A percentile compares a stretch with the other conserved stretches of the same genome.
phyloP scores from a whole-genome alignment of 805 yeast genomes.

The Yamadazyma scolyti region DNA sequence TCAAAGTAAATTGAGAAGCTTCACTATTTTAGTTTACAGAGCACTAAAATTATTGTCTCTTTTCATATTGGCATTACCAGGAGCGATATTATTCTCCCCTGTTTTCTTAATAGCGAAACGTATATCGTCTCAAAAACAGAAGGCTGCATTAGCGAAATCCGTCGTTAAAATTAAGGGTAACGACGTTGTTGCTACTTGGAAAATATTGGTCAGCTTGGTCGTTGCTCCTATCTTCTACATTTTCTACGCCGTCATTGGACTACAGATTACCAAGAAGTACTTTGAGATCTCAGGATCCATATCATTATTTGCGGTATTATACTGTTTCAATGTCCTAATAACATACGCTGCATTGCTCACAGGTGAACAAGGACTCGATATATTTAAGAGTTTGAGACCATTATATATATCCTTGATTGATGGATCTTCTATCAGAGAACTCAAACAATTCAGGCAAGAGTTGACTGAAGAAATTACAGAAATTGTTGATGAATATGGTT shows the following conservation, averaged over 20 bases:
- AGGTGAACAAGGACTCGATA: constrained; percentile 93
- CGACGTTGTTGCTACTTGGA: constrained; percentile 98
- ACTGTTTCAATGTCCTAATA: constrained; percentile 63
- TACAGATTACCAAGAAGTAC: constrained; percentile 25
- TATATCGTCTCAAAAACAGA: constrained; percentile 71
- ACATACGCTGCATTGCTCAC: constrained; percentile 88
- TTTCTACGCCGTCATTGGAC: constrained; percentile 67
- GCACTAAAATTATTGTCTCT: constrained; percentile 53
- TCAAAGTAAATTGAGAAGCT: constrained; percentile 43
- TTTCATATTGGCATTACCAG: constrained; percentile 74
- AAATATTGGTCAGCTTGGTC: constrained; percentile 83
- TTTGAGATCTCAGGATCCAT: constrained; percentile 20
- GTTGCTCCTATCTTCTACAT: constrained; percentile 84
- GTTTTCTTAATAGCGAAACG: constrained; percentile 75
- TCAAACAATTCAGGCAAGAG: constrained; percentile 58
- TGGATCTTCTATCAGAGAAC: constrained; percentile 51
- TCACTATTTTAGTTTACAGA: constrained; percentile 55
- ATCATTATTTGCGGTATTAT: constrained; percentile 43
- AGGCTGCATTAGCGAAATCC: constrained; percentile 77
- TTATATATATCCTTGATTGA: constrained; percentile 62
- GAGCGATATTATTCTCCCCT: constrained; percentile 83
- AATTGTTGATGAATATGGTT: constrained; percentile 76
- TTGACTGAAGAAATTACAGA: constrained; percentile 75
- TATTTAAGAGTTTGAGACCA: constrained; percentile 79
- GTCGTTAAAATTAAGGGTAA: constrained; percentile 88